These are phyloP conservation scores for Cenchrus americanus DNA, from an alignment of 176 grass and related monocot species.

Conservation along the genomic window DNA sequence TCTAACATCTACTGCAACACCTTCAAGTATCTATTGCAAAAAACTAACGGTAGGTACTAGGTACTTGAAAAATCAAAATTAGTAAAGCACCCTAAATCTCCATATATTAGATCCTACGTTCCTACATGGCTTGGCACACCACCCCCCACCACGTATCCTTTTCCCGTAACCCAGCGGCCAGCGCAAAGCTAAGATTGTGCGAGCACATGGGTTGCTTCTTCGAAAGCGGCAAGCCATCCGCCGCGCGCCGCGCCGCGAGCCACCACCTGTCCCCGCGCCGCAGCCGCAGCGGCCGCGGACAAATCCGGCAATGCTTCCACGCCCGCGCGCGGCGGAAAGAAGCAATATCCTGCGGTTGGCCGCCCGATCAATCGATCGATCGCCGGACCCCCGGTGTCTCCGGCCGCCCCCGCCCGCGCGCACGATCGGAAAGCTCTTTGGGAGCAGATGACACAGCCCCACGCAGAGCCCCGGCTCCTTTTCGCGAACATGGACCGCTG, in stretches of 20 bases:
- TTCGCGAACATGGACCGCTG: conserved; percentile 32
- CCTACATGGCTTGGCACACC: background rate
- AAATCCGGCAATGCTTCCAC: background rate
- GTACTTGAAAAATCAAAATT: no score
- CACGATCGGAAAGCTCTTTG: conserved; percentile 42
- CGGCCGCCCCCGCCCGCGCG: background rate
- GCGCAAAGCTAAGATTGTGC: conserved; percentile 32
- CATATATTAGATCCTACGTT: conserved; percentile 32
- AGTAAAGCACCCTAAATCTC: no score
- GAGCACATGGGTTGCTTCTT: conserved; percentile 52
- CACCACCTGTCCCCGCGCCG: conserved; percentile 29
- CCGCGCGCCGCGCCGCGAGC: conserved; percentile 1
- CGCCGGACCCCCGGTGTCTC: background rate
- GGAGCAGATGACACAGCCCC: conserved; percentile 42
- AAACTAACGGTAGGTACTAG: background rate
- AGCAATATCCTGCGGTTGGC: conserved; percentile 40
- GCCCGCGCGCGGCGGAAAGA: conserved; percentile 35
- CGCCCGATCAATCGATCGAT: background rate
- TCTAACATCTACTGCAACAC: no score
- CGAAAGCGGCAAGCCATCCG: conserved; percentile 40
- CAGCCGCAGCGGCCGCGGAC: conserved; percentile 31
- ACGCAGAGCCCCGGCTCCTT: conserved; percentile 28
- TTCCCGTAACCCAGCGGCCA: conserved; percentile 34
- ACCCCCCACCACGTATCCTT: background rate
- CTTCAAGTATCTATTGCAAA: background rate